Conservation (phyloP, 768 basidiomycete species). For the Hydnomerulius pinastri region DNA sequence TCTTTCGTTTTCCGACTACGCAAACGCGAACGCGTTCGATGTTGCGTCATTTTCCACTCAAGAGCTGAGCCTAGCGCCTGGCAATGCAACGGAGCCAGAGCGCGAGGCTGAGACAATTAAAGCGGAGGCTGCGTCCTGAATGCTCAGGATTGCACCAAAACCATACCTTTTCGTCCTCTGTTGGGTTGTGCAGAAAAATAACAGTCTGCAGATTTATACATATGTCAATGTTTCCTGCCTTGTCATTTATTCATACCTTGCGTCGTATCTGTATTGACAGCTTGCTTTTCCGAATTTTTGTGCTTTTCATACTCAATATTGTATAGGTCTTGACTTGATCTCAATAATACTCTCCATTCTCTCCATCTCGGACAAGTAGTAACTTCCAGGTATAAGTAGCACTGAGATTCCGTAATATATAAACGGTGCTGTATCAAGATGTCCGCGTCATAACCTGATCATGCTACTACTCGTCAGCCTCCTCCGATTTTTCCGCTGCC, state of each 20-base stretch:
- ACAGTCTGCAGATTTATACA: conserved; percentile 30
- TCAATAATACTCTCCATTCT: conserved; percentile 32
- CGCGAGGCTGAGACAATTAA: conserved; percentile 67
- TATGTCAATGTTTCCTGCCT: conserved; percentile 32
- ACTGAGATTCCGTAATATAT: conserved; percentile 19
- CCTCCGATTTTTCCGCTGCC: conserved; percentile 46
- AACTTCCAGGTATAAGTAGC: conserved; percentile 20
- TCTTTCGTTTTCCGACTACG: conserved; percentile 73
- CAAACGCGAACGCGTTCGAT: conserved; percentile 65
- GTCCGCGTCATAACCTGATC: conserved; percentile 16
- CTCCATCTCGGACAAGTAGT: conserved; percentile 14
- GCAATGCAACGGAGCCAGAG: conserved; percentile 60
- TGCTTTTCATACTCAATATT: conserved; percentile 33
- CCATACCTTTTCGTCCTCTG: conserved; percentile 24
- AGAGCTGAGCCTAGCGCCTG: conserved; percentile 59
- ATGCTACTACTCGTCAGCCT: conserved; percentile 34
- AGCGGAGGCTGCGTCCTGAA: conserved; percentile 52
- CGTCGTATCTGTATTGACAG: conserved; percentile 38
- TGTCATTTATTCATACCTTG: conserved; percentile 41
- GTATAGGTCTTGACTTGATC: conserved; percentile 31
- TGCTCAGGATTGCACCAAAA: conserved; percentile 12
- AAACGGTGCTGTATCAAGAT: conserved; percentile 14
- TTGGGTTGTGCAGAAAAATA: conserved; percentile 30
- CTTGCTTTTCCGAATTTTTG: conserved; percentile 35
- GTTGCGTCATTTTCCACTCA: conserved; percentile 67